Conservation (phyloP, 805 yeast genomes). For the Ogataea siamensis region DNA sequence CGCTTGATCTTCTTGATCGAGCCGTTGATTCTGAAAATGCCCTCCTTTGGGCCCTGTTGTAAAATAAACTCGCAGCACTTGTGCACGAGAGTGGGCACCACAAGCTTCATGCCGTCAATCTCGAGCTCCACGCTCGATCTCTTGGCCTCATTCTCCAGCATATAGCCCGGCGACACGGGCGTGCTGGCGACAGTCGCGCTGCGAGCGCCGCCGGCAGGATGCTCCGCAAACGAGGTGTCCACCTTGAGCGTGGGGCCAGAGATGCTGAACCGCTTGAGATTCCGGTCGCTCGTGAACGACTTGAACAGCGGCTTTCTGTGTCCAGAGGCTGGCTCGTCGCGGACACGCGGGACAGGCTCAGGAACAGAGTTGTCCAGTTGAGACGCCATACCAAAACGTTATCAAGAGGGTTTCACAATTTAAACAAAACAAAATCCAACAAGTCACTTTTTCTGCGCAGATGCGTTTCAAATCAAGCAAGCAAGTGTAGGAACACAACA, state of each 20-base stretch:
- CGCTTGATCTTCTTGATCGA: slow-evolving; percentile 33
- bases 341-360: slow-evolving; percentile 6
- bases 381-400: slow-evolving; percentile 4
- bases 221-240: slow-evolving; percentile 10
- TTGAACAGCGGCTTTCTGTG: slow-evolving; percentile 21
- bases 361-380: slow-evolving; percentile 5
- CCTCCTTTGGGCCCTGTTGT: slow-evolving; percentile 29
- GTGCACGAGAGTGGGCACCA: slow-evolving; percentile 32
- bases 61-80: slow-evolving; percentile 33
- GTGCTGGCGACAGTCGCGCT: slow-evolving; percentile 8
- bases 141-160: slow-evolving; percentile 26
- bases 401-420: neutral
- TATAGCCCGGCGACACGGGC: slow-evolving; percentile 11
- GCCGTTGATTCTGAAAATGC: slow-evolving; percentile 39
- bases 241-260: slow-evolving; percentile 16
- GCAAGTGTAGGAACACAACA: neutral
- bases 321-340: too few relatives aligned
- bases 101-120: slow-evolving; percentile 16
- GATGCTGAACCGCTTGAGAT: slow-evolving; percentile 14
- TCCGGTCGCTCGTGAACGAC: slow-evolving; percentile 18
- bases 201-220: slow-evolving; percentile 13
- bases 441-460: too few relatives aligned
- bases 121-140: slow-evolving; percentile 16
- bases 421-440: slow-evolving; percentile 1
- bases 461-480: too few relatives aligned